Evolutionary conservation across 208 protist genomes (phyloP).

Genomic region (Ichthyophonus hoferi): DNA sequence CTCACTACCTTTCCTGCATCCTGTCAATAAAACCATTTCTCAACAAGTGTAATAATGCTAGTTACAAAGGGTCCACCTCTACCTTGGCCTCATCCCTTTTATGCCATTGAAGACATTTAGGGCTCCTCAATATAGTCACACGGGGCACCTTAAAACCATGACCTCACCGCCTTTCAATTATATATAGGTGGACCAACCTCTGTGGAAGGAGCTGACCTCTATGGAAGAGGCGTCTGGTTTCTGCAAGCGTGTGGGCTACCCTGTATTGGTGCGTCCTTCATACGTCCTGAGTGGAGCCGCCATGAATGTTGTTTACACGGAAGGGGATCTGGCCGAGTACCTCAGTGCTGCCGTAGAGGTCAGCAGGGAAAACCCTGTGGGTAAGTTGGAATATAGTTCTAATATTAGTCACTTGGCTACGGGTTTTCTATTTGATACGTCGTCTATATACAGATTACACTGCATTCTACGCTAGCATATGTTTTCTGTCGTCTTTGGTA

Average conservation of each 20-base stretch:
- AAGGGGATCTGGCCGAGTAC: slow-evolving; percentile 82
- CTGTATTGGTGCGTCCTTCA: slow-evolving; percentile 83
- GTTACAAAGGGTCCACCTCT: too few relatives aligned
- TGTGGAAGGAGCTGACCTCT: slow-evolving; percentile 84
- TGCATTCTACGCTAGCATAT: too few relatives aligned
- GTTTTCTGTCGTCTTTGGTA: too few relatives aligned
- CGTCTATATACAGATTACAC: neutral
- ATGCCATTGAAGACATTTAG: too few relatives aligned
- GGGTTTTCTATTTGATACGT: slow-evolving; percentile 41
- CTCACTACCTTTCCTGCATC: too few relatives aligned
- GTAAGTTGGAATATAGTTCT: neutral
- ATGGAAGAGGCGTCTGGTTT: slow-evolving; percentile 63
- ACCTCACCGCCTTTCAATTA: too few relatives aligned
- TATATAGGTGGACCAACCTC: slow-evolving; percentile 85
- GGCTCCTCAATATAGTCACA: too few relatives aligned
- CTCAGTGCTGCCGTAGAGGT: slow-evolving; percentile 81
- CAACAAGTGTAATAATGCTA: too few relatives aligned
- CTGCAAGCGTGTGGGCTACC: slow-evolving; percentile 39
- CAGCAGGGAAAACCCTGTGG: slow-evolving; percentile 71
- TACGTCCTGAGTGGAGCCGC: slow-evolving; percentile 93
- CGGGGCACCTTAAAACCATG: too few relatives aligned
- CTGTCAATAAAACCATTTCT: too few relatives aligned
- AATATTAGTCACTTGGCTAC: neutral
- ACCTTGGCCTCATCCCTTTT: too few relatives aligned
- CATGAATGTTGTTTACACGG: slow-evolving; percentile 87